phyloP scores from a whole-genome alignment of 202 grass and related monocot species.

The Schoenoplectus tabernaemontani region DNA sequence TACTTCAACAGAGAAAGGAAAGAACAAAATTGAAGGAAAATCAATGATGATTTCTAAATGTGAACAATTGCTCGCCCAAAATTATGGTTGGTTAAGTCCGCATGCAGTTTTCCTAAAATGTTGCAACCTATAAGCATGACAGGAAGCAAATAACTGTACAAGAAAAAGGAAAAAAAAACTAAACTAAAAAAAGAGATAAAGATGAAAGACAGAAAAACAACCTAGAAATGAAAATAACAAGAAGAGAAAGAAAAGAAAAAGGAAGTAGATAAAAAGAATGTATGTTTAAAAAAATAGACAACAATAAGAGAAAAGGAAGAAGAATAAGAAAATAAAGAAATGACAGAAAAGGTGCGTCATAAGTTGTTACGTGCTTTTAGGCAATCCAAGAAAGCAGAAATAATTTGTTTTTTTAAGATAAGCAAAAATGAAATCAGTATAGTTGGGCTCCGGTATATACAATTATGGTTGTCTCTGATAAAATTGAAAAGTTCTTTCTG shows the following conservation, averaged over 20 bases:
- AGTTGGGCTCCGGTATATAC: not conserved
- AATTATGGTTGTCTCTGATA: no score
- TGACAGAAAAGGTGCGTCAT: not conserved
- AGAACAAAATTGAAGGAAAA: not conserved
- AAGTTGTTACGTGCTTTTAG: not conserved
- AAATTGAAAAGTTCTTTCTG: not conserved
- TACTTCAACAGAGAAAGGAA: not conserved
- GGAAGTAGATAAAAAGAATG: not conserved
- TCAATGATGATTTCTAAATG: not conserved
- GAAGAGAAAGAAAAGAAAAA: not conserved
- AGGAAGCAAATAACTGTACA: no score
- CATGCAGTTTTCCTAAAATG: no score
- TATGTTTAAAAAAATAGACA: not conserved
- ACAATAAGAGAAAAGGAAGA: not conserved
- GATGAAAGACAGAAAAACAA: not conserved
- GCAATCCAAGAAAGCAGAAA: not conserved
- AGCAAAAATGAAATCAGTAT: not conserved
- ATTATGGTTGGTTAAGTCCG: no score
- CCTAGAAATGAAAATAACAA: not conserved
- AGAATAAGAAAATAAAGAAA: not conserved
- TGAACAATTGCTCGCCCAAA: no score
- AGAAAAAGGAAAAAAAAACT: no score
- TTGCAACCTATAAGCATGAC: no score
- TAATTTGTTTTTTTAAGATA: no score
- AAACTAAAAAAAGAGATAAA: not conserved